Percentiles rank a stretch among this genome's conserved stretches.
Evolutionary conservation across 2,329 filamentous ascomycete genomes (phyloP).

Genomic region (Ceratocystiopsis minuta): DNA sequence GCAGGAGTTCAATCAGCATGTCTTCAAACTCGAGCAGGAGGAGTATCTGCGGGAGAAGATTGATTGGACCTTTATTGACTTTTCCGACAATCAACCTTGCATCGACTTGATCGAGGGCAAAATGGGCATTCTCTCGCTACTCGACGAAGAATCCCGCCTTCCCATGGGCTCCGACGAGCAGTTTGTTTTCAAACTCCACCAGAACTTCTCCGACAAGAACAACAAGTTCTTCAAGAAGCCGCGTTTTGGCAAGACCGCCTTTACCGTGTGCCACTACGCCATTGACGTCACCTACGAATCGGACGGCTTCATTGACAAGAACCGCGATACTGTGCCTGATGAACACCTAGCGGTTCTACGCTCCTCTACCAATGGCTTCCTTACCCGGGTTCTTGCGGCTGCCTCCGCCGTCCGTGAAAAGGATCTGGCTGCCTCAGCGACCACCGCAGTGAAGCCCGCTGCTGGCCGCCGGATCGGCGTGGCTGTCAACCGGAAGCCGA

Average conservation of each 20-base stretch:
- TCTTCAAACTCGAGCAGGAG: conserved; percentile 97
- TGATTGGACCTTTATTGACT: conserved; percentile 99
- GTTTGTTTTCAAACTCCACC: conserved; percentile 89
- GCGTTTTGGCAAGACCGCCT: conserved; percentile 88
- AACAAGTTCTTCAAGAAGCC: conserved; percentile 98
- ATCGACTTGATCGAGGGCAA: conserved; percentile 97
- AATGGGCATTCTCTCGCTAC: conserved; percentile 73
- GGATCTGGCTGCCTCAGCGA: conserved; percentile 47
- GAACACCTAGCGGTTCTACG: conserved; percentile 91
- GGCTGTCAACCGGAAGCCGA: conserved; percentile 89
- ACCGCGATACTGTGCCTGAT: conserved; percentile 93
- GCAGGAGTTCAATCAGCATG: conserved; percentile 97
- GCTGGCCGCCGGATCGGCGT: conserved; percentile 76
- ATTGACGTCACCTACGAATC: conserved; percentile 97
- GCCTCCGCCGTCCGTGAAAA: conserved; percentile 81
- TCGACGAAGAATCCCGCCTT: conserved; percentile 90
- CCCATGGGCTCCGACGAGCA: conserved; percentile 96
- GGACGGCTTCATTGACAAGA: conserved; percentile 98
- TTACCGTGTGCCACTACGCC: conserved; percentile 97
- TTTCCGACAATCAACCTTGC: conserved; percentile 97
- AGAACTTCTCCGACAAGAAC: conserved; percentile 84
- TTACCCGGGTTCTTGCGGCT: conserved; percentile 68
- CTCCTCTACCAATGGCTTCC: conserved; percentile 68
- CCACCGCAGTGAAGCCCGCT: conserved; percentile 60
- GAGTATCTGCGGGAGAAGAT: conserved; percentile 94